These are phyloP conservation scores for Monosporascus sp. DNA, from an alignment of 2,329 filamentous ascomycete species.

Conservation along the genomic window DNA sequence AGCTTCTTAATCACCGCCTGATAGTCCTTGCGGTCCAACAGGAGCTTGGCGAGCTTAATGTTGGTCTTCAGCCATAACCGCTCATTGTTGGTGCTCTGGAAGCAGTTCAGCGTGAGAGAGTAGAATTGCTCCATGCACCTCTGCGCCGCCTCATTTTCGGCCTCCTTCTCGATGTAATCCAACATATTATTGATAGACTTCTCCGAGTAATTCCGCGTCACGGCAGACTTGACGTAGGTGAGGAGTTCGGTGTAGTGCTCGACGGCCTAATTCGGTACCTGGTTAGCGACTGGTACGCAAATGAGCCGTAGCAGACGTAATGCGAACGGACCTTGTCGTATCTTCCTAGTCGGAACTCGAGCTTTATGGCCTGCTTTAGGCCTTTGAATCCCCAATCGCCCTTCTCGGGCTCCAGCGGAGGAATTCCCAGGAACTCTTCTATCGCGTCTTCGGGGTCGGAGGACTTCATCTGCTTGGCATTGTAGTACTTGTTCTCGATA, in stretches of 20 bases:
- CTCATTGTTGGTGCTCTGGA: constrained; percentile 97
- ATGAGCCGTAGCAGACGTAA: neutral
- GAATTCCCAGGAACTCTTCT: constrained; percentile 85
- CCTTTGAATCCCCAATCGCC: constrained; percentile 99
- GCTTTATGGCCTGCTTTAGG: constrained; percentile 94
- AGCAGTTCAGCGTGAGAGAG: constrained; percentile 84
- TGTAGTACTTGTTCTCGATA: constrained; percentile 99
- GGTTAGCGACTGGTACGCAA: constrained; percentile 12
- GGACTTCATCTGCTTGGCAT: constrained; percentile 92
- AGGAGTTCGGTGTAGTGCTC: constrained; percentile 92
- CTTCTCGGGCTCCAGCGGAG: constrained; percentile 79
- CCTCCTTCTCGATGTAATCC: constrained; percentile 92
- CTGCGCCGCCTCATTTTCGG: constrained; percentile 61
- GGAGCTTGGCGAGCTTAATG: constrained; percentile 88
- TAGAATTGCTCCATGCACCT: constrained; percentile 93
- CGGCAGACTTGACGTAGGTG: constrained; percentile 93
- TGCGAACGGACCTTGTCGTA: constrained; percentile 64
- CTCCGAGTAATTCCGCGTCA: constrained; percentile 96
- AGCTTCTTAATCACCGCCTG: constrained; percentile 73
- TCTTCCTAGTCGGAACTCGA: constrained; percentile 87
- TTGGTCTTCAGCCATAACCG: constrained; percentile 97
- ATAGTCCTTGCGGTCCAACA: constrained; percentile 89
- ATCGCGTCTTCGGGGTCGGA: constrained; percentile 85
- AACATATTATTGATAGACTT: constrained; percentile 99
- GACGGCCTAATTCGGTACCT: constrained; percentile 56